A percentile compares a stretch with the other conserved stretches of the same genome.
Conservation (phyloP, 2,329 filamentous ascomycete genomes). For the Aspergillus latus region DNA sequence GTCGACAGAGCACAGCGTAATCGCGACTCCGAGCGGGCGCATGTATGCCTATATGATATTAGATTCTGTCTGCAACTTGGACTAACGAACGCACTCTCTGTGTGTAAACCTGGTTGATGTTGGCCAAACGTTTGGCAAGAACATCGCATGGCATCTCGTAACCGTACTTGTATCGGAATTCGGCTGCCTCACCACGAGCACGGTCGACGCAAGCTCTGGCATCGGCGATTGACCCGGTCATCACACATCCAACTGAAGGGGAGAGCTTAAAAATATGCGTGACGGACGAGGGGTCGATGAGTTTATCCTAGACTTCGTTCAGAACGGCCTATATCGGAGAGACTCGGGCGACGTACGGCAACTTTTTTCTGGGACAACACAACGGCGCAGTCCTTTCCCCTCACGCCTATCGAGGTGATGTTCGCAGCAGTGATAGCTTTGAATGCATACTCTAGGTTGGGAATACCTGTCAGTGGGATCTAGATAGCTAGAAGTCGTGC, state of each 20-base stretch:
- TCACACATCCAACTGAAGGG: slow-evolving; percentile 93
- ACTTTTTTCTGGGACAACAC: slow-evolving; percentile 99
- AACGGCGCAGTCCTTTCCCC: slow-evolving; percentile 95
- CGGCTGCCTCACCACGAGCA: slow-evolving; percentile 90
- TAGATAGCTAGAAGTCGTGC: slow-evolving; percentile 3
- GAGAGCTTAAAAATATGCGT: slow-evolving; percentile 98
- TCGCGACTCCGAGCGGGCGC: slow-evolving; percentile 93
- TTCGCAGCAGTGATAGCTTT: slow-evolving; percentile 99
- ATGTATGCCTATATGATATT: slow-evolving; percentile 74
- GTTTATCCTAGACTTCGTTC: slow-evolving; percentile 72
- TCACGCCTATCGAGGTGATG: slow-evolving; percentile 94
- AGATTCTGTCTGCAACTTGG: not conserved
- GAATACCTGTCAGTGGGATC: slow-evolving; percentile 26
- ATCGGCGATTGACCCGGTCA: slow-evolving; percentile 98
- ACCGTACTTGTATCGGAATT: slow-evolving; percentile 97
- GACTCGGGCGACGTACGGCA: slow-evolving; percentile 64
- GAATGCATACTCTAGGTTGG: slow-evolving; percentile 89
- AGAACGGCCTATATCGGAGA: slow-evolving; percentile 13
- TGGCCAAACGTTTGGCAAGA: slow-evolving; percentile 91
- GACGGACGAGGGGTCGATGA: slow-evolving; percentile 95
- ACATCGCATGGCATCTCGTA: slow-evolving; percentile 99
- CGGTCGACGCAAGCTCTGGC: slow-evolving; percentile 89
- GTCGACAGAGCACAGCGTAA: slow-evolving; percentile 91
- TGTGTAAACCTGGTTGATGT: slow-evolving; percentile 99
- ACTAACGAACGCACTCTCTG: slow-evolving; percentile 67